Conservation (phyloP, 2,329 filamentous ascomycete genomes). For the Elsinoe perseae region DNA sequence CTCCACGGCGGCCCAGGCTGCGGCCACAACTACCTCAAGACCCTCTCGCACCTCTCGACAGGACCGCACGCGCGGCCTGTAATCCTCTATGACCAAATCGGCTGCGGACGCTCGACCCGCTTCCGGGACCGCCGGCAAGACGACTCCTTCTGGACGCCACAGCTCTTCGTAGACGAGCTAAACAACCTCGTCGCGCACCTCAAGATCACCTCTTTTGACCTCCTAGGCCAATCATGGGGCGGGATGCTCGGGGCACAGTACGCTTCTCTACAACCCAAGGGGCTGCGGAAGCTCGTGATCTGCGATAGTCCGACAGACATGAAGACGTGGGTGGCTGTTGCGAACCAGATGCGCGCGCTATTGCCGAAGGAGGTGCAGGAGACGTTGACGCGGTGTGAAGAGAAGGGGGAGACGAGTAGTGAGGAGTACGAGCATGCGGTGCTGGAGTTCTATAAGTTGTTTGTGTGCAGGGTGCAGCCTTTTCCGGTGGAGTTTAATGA, state of each 20-base stretch:
- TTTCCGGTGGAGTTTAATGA: constrained; percentile 26
- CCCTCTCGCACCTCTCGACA: constrained; percentile 33
- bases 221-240: constrained; percentile 48
- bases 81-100: constrained; percentile 50
- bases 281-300: constrained; percentile 35
- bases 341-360: constrained; percentile 22
- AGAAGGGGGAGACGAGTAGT: constrained; percentile 24
- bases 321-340: constrained; percentile 25
- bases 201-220: constrained; percentile 35
- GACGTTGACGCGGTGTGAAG: constrained; percentile 25
- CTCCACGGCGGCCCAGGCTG: constrained; percentile 44
- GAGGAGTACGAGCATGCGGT: constrained; percentile 30
- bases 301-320: constrained; percentile 27
- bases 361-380: constrained; percentile 28
- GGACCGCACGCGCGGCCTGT: constrained; percentile 36
- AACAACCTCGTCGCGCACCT: constrained; percentile 41
- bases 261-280: constrained; percentile 32
- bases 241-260: constrained; percentile 44
- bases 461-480: constrained; percentile 28
- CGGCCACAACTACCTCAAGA: constrained; percentile 30
- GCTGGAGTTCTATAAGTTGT: constrained; percentile 25
- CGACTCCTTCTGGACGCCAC: constrained; percentile 40
- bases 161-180: constrained; percentile 44
- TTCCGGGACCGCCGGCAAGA: constrained; percentile 41
- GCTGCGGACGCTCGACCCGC: constrained; percentile 44